phyloP scores from a whole-genome alignment of 2,329 filamentous ascomycete species.

The Blastomyces silverae region DNA sequence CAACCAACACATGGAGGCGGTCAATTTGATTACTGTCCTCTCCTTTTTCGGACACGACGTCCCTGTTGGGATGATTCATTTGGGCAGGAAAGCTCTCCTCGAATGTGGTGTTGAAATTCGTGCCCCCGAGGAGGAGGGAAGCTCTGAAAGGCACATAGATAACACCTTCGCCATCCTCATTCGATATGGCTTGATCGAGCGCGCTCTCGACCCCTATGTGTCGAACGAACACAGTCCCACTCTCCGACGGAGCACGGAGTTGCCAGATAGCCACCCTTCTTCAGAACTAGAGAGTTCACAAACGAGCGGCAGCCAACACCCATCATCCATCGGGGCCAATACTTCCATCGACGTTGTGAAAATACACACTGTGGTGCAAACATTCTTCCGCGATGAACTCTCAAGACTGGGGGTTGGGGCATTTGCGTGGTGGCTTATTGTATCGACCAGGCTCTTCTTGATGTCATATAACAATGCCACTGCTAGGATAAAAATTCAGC shows the following conservation, averaged over 20 bases:
- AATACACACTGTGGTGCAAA: slow-evolving; percentile 45
- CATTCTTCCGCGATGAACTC: slow-evolving; percentile 44
- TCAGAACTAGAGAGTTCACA: slow-evolving; percentile 26
- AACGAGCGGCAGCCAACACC: slow-evolving; percentile 34
- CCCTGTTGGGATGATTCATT: slow-evolving; percentile 58
- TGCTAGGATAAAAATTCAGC: slow-evolving; percentile 35
- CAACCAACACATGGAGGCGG: slow-evolving; percentile 45
- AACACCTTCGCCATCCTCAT: slow-evolving; percentile 43
- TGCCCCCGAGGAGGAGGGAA: slow-evolving; percentile 24
- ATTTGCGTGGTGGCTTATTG: slow-evolving; percentile 41
- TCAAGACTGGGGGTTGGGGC: slow-evolving; percentile 31
- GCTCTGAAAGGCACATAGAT: slow-evolving; percentile 36
- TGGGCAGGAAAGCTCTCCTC: slow-evolving; percentile 42
- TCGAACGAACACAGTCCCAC: slow-evolving; percentile 16
- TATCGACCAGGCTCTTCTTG: slow-evolving; percentile 39
- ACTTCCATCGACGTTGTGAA: slow-evolving; percentile 42
- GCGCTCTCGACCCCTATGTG: slow-evolving; percentile 33
- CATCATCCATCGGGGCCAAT: slow-evolving; percentile 29
- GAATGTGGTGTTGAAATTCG: slow-evolving; percentile 27
- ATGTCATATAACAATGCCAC: slow-evolving; percentile 40
- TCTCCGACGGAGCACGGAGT: slow-evolving; percentile 5
- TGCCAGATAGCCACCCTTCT: slow-evolving; percentile 23
- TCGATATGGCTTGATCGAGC: slow-evolving; percentile 42
- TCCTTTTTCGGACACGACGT: slow-evolving; percentile 60
- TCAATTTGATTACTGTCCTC: slow-evolving; percentile 59